Evolutionary conservation across 1,284 basidiomycete species (phyloP).

Genomic region (Ganoderma resinaceum): DNA sequence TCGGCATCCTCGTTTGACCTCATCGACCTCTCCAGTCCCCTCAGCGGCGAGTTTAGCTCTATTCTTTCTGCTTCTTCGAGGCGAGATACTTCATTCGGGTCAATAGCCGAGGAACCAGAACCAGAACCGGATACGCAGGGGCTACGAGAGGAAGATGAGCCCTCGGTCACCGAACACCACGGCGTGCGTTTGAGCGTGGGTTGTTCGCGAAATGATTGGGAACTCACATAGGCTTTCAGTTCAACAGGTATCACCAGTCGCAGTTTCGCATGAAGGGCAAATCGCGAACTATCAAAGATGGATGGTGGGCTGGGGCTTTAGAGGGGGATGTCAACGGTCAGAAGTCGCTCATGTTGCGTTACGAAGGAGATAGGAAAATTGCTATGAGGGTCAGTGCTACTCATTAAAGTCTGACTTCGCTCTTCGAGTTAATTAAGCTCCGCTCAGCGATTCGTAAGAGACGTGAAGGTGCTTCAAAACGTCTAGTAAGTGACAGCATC

Average conservation of each 20-base stretch:
- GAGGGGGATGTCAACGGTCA: slow-evolving; percentile 50
- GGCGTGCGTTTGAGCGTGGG: slow-evolving; percentile 42
- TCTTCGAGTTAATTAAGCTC: neutral
- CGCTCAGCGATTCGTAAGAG: slow-evolving; percentile 53
- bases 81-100: neutral
- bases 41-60: neutral
- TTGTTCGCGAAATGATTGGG: slow-evolving; percentile 7
- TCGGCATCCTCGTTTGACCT: slow-evolving; percentile 10
- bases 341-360: slow-evolving; percentile 50
- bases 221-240: slow-evolving; percentile 40
- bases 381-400: slow-evolving; percentile 43
- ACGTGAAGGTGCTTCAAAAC: slow-evolving; percentile 58
- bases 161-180: slow-evolving; percentile 36
- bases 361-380: slow-evolving; percentile 45
- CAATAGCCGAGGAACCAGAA: neutral
- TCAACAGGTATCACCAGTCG: slow-evolving; percentile 57
- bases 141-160: slow-evolving; percentile 11
- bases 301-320: slow-evolving; percentile 55
- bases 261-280: slow-evolving; percentile 48
- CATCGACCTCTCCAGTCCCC: slow-evolving; percentile 11
- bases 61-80: neutral
- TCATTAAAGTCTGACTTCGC: neutral
- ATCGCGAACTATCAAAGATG: slow-evolving; percentile 42
- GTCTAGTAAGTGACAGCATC: slow-evolving; percentile 45
- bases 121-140: neutral